These are phyloP conservation scores for Phialophora verrucosa DNA, from an alignment of 2,329 filamentous ascomycete genomes.

Conservation along the genomic window DNA sequence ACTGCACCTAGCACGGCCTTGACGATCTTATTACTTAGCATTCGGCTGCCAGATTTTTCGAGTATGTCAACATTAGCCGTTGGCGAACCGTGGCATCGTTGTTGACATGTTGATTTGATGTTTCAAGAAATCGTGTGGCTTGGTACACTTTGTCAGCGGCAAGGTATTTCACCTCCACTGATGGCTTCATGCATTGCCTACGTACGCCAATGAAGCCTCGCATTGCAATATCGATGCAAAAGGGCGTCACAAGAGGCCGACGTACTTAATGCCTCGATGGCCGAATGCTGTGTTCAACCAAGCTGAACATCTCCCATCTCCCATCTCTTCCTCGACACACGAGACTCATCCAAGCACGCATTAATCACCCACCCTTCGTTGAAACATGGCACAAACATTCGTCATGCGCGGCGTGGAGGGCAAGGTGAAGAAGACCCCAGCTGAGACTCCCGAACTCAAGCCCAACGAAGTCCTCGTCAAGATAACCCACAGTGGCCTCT, in stretches of 20 bases:
- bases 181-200: background rate
- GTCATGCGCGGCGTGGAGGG: conserved; percentile 23
- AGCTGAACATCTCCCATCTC: no score
- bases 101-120: background rate
- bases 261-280: no score
- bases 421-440: conserved; percentile 15
- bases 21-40: no score
- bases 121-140: background rate
- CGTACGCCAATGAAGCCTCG: no score
- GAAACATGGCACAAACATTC: conserved; percentile 34
- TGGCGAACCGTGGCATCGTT: background rate
- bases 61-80: background rate
- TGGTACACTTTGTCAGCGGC: conserved; percentile 10
- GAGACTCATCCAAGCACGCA: background rate
- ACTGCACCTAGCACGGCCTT: no score
- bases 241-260: no score
- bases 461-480: conserved; percentile 32
- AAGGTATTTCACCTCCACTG: background rate
- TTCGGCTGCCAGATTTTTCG: no score
- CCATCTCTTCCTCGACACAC: no score
- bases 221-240: no score
- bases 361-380: background rate
- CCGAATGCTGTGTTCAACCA: no score
- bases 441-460: conserved; percentile 21
- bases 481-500: conserved; percentile 31